phyloP scores from a whole-genome alignment of 768 basidiomycete species.

The Steccherinum ochraceum region DNA sequence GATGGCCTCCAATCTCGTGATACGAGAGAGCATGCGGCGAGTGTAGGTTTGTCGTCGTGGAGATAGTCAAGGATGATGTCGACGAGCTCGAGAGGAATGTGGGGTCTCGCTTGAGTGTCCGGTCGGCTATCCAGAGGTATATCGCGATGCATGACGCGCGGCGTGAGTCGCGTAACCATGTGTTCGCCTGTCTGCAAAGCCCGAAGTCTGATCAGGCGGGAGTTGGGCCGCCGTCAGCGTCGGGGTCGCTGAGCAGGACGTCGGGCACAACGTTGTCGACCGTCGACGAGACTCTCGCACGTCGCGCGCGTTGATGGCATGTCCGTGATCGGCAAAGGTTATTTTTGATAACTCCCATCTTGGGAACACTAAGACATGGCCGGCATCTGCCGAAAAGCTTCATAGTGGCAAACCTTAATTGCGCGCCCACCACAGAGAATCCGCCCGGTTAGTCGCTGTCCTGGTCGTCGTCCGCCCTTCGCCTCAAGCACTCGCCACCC shows the following conservation, averaged over 20 bases:
- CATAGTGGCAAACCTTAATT: not conserved
- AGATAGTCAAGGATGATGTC: not conserved
- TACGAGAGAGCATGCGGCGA: not conserved
- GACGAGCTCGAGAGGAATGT: not conserved
- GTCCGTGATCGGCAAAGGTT: too few relatives aligned
- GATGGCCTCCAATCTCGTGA: not conserved
- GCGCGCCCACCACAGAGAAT: not conserved
- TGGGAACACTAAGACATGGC: not conserved
- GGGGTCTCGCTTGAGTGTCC: not conserved
- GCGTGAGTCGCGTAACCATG: too few relatives aligned
- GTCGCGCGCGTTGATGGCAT: too few relatives aligned
- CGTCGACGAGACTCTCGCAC: too few relatives aligned
- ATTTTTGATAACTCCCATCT: too few relatives aligned
- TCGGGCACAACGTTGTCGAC: not conserved
- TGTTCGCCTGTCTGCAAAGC: too few relatives aligned
- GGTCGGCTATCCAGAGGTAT: not conserved
- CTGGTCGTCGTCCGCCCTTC: not conserved
- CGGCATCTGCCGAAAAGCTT: not conserved
- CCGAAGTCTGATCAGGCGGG: too few relatives aligned
- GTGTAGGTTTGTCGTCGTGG: not conserved
- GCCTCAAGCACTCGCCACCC: constrained; percentile 6
- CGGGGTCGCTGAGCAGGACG: not conserved
- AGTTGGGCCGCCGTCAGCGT: too few relatives aligned
- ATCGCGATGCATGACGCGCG: too few relatives aligned
- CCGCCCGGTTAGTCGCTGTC: not conserved